phyloP scores from a whole-genome alignment of 345 rosid genomes.

The Hypericum androsaemum region DNA sequence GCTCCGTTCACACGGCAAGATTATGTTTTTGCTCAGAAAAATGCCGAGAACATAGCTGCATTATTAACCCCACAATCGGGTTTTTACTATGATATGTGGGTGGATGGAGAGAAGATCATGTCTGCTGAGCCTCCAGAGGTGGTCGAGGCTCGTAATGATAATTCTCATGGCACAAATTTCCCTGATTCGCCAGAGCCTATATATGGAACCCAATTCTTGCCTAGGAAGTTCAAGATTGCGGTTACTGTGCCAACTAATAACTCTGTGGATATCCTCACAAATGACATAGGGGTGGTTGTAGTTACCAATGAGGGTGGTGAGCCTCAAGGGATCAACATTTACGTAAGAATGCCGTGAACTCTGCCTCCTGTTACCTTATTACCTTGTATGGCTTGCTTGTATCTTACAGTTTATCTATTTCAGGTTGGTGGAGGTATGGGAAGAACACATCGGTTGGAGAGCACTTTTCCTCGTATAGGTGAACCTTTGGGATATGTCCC shows the following conservation, averaged over 20 bases:
- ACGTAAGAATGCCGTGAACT: slow-evolving; percentile 36
- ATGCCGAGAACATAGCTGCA: slow-evolving; percentile 87
- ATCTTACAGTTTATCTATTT: slow-evolving; percentile 13
- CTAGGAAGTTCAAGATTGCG: slow-evolving; percentile 94
- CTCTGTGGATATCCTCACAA: slow-evolving; percentile 88
- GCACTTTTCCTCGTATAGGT: slow-evolving; percentile 75
- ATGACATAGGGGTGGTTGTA: slow-evolving; percentile 78
- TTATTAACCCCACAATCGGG: slow-evolving; percentile 96
- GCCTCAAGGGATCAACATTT: slow-evolving; percentile 87
- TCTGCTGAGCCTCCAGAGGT: slow-evolving; percentile 92
- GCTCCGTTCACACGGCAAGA: slow-evolving; percentile 75
- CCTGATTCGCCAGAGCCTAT: slow-evolving; percentile 92
- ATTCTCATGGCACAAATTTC: slow-evolving; percentile 89
- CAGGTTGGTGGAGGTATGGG: slow-evolving; percentile 99
- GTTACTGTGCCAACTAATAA: slow-evolving; percentile 90
- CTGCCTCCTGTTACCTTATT: not conserved
- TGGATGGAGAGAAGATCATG: slow-evolving; percentile 90
- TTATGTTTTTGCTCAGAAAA: slow-evolving; percentile 70
- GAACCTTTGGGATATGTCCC: slow-evolving; percentile 89
- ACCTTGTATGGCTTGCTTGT: not conserved
- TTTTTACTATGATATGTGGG: slow-evolving; percentile 98
- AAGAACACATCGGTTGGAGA: slow-evolving; percentile 81
- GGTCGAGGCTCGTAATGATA: slow-evolving; percentile 80
- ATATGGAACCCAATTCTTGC: slow-evolving; percentile 93
- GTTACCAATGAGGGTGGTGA: slow-evolving; percentile 73